Conservation (phyloP, 371 early-diverging fungal species). For the Mortierella polycephala region DNA sequence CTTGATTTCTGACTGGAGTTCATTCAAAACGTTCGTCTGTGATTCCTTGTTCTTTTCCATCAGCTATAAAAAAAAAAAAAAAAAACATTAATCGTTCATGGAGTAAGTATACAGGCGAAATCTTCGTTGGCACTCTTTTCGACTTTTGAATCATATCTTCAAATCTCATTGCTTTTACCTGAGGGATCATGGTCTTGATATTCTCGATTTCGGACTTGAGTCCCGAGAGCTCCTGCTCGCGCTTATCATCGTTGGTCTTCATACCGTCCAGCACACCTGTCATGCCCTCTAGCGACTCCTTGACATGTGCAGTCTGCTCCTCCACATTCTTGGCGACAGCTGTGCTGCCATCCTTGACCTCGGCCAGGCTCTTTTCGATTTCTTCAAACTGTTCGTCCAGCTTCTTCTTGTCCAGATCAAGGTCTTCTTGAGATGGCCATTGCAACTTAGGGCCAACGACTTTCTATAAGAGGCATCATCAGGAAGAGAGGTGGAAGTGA, state of each 20-base stretch:
- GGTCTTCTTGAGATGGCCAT: slow-evolving; percentile 72
- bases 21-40: slow-evolving; percentile 75
- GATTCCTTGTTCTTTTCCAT: slow-evolving; percentile 80
- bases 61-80: slow-evolving; percentile 57
- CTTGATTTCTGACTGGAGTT: slow-evolving; percentile 93
- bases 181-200: slow-evolving; percentile 81
- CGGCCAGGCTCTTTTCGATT: slow-evolving; percentile 77
- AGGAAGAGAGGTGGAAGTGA: too few relatives aligned
- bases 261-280: slow-evolving; percentile 74
- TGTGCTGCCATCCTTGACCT: slow-evolving; percentile 69
- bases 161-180: slow-evolving; percentile 58
- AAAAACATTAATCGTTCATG: background rate
- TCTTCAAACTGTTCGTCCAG: slow-evolving; percentile 81
- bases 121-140: background rate
- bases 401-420: slow-evolving; percentile 77
- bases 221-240: slow-evolving; percentile 76
- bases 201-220: slow-evolving; percentile 83
- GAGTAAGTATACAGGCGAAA: background rate
- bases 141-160: background rate
- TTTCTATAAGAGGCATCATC: slow-evolving; percentile 56
- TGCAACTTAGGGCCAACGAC: slow-evolving; percentile 76
- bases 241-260: slow-evolving; percentile 74
- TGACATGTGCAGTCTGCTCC: slow-evolving; percentile 78
- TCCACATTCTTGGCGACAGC: slow-evolving; percentile 69
- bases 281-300: slow-evolving; percentile 75